Evolutionary conservation across 148 eudicot species (phyloP), one percentile per base, ranked within the genome.

Genomic region (Persicaria maculosa): DNA sequence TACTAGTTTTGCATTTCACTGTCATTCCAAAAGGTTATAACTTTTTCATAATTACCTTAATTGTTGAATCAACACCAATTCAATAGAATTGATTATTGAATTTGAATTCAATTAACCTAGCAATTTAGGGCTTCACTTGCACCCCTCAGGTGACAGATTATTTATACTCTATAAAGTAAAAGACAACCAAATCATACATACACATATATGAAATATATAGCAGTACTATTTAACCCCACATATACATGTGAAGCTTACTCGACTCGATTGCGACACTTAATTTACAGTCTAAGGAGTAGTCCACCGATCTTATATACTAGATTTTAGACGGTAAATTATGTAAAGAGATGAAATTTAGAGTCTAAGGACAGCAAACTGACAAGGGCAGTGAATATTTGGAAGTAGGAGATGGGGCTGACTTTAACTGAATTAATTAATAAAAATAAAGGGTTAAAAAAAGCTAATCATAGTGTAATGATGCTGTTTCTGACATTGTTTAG

Each of bases 321-420:
- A 31, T 12, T 65, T 36, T 40, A 65, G 46, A 65, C 10, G 19
- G 70, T 65, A 65, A 65, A 65, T 65, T 65, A 0, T 15, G 15
- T 43, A 12, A 14, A 65, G 12, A 48, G 12, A 1, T 5, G 44
- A 65, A 65, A 65, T 65, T 65, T 19, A 65, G 70, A 65, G 70
- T 52, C 14, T 10, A 52, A 52, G 14, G 57, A 52, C 73, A 71
- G 53, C 73, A 71, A 71, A 71, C 73, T 71, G 73, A 71, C 73
- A 71, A 71, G 20, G 54, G 31, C 73, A 71, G 73, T 71, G 73
- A 71, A 71, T 71, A 45, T 71, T 71, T 71, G 73, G 73, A 71
- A 71, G 54, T 71, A 22, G 47, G 73, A 71, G 73, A 71, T 48
- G 6, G 73, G 19, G 73, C 73, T 71, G 73, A 71, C 73, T 71